phyloP scores from a whole-genome alignment of 192 early-diverging fungal genomes.

The Backusella sp. region DNA sequence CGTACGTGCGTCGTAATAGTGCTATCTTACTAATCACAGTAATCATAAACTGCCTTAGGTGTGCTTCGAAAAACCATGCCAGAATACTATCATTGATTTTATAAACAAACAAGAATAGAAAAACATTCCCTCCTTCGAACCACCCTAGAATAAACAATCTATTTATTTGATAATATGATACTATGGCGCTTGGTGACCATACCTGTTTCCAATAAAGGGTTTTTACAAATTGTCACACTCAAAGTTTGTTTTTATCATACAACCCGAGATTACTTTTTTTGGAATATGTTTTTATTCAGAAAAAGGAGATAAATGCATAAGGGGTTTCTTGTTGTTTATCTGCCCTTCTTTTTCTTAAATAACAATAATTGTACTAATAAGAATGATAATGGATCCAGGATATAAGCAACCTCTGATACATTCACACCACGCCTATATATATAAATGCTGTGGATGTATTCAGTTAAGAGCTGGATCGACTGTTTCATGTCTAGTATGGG shows the following conservation, averaged over 20 bases:
- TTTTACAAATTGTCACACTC: too few species aligned
- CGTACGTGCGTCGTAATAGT: neutral
- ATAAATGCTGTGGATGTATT: conserved; percentile 20
- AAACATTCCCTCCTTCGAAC: too few species aligned
- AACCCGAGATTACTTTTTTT: neutral
- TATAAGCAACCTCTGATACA: neutral
- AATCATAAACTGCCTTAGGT: neutral
- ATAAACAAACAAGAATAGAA: neutral
- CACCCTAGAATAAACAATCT: too few species aligned
- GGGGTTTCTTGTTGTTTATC: too few species aligned
- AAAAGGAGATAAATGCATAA: neutral
- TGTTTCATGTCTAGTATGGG: conserved; percentile 13
- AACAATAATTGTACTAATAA: neutral
- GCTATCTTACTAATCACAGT: neutral
- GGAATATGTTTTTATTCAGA: neutral
- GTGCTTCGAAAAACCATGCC: conserved; percentile 17
- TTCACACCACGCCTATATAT: neutral
- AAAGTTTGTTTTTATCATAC: too few species aligned
- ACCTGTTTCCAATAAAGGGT: too few species aligned
- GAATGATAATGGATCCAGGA: neutral
- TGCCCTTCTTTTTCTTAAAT: neutral
- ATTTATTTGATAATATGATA: too few species aligned
- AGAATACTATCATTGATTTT: neutral
- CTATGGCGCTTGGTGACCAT: too few species aligned
- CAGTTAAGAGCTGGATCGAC: conserved; percentile 11